A percentile compares a stretch with the other conserved stretches of the same genome.
These are phyloP conservation scores for Closterium sp. DNA, from an alignment of 139 green algal genomes.

Conservation along the genomic window DNA sequence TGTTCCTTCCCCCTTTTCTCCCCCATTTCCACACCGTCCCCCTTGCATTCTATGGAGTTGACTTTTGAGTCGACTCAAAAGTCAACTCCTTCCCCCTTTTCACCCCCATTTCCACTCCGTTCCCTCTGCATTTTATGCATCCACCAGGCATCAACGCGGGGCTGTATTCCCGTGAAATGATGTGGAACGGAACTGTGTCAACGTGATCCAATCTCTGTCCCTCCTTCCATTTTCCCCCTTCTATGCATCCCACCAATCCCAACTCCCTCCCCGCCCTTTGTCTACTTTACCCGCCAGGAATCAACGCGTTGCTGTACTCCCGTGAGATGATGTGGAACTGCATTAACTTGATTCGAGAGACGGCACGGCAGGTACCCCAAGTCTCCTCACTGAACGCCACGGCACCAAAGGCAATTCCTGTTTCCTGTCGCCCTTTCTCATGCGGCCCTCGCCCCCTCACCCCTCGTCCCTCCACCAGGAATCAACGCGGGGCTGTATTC, in stretches of 20 bases:
- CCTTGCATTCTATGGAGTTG: too few species aligned
- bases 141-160: constrained; percentile 23
- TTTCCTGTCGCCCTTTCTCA: too few species aligned
- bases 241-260: too few species aligned
- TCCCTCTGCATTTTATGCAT: too few species aligned
- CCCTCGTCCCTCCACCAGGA: too few species aligned
- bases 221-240: neutral
- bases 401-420: too few species aligned
- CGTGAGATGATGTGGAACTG: constrained; percentile 48
- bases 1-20: neutral
- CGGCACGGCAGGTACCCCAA: too few species aligned
- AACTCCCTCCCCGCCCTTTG: too few species aligned
- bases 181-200: neutral
- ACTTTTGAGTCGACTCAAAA: too few species aligned
- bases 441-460: neutral
- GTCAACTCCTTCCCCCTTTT: neutral
- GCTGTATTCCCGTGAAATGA: constrained; percentile 37
- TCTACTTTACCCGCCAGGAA: constrained; percentile 37
- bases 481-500: constrained; percentile 46
- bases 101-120: too few species aligned
- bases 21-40: too few species aligned
- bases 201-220: neutral
- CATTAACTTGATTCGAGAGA: constrained; percentile 1
- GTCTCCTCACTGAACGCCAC: too few species aligned
- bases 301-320: constrained; percentile 42